phyloP scores from a whole-genome alignment of 768 basidiomycete species.

The Leccinum barrowsii region DNA sequence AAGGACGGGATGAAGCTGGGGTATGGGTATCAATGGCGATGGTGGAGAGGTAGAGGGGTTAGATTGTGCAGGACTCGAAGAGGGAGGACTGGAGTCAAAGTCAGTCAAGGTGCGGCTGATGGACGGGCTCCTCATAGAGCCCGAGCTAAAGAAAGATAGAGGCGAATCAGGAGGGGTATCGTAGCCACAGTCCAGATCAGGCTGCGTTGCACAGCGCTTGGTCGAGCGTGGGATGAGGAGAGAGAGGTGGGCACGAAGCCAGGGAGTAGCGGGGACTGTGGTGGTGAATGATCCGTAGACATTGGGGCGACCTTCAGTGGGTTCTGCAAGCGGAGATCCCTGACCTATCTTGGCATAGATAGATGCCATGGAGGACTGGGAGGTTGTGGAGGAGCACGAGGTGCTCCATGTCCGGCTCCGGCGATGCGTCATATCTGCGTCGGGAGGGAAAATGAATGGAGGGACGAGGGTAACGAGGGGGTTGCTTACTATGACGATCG shows the following conservation, averaged over 20 bases:
- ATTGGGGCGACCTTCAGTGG: slow-evolving; percentile 22
- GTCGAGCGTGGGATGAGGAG: slow-evolving; percentile 16
- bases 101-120: slow-evolving; percentile 40
- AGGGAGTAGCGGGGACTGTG: slow-evolving; percentile 32
- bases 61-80: slow-evolving; percentile 10
- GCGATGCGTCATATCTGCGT: not conserved
- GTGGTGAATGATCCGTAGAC: slow-evolving; percentile 40
- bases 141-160: slow-evolving; percentile 18
- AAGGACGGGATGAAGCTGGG: slow-evolving; percentile 42
- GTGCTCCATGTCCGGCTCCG: slow-evolving; percentile 18
- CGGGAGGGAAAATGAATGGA: not conserved
- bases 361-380: slow-evolving; percentile 24
- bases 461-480: not conserved
- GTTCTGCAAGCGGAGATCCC: slow-evolving; percentile 21
- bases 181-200: slow-evolving; percentile 8
- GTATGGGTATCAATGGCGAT: slow-evolving; percentile 18
- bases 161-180: slow-evolving; percentile 31
- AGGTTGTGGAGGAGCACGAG: slow-evolving; percentile 21
- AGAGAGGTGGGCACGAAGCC: slow-evolving; percentile 24
- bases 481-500: not conserved
- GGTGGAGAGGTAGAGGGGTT: slow-evolving; percentile 11
- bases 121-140: slow-evolving; percentile 31
- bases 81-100: slow-evolving; percentile 7
- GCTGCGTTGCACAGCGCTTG: slow-evolving; percentile 3
- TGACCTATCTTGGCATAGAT: slow-evolving; percentile 23